phyloP scores from a whole-genome alignment of 371 early-diverging fungal species.

The Circinella umbellata region DNA sequence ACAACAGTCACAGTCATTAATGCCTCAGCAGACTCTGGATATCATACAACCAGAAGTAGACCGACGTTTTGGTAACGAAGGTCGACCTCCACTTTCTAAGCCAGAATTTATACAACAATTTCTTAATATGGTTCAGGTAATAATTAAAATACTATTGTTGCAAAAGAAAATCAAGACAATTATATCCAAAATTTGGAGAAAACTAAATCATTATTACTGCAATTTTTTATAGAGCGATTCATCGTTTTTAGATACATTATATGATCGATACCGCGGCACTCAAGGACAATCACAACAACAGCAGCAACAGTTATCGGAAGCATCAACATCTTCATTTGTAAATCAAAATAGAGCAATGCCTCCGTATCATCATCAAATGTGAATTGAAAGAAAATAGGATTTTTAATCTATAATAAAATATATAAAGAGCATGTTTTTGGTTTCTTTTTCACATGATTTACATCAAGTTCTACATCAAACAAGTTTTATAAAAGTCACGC shows the following conservation, averaged over 20 bases:
- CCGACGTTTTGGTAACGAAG: slow-evolving; percentile 25
- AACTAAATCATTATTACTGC: too few relatives aligned
- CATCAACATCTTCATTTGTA: neutral
- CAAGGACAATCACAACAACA: neutral
- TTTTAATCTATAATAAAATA: too few relatives aligned
- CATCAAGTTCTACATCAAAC: too few relatives aligned
- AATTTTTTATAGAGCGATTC: slow-evolving; percentile 18
- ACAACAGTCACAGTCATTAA: slow-evolving; percentile 21
- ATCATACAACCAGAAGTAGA: slow-evolving; percentile 33
- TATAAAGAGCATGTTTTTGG: too few relatives aligned
- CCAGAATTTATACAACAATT: slow-evolving; percentile 58
- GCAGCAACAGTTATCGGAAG: too few relatives aligned
- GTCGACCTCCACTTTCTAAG: slow-evolving; percentile 39
- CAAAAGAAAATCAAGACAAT: too few relatives aligned
- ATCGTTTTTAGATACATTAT: slow-evolving; percentile 24
- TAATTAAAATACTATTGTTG: too few relatives aligned
- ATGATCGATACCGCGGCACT: slow-evolving; percentile 13
- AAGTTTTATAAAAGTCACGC: too few relatives aligned
- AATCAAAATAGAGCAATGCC: neutral
- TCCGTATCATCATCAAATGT: neutral
- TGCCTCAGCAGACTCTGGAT: slow-evolving; percentile 32
- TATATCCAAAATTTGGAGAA: too few relatives aligned
- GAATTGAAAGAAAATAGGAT: neutral
- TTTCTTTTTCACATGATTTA: too few relatives aligned
- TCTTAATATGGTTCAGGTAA: slow-evolving; percentile 49